These are phyloP conservation scores for Balakata baccata DNA, from an alignment of 345 rosid species.

Conservation along the genomic window DNA sequence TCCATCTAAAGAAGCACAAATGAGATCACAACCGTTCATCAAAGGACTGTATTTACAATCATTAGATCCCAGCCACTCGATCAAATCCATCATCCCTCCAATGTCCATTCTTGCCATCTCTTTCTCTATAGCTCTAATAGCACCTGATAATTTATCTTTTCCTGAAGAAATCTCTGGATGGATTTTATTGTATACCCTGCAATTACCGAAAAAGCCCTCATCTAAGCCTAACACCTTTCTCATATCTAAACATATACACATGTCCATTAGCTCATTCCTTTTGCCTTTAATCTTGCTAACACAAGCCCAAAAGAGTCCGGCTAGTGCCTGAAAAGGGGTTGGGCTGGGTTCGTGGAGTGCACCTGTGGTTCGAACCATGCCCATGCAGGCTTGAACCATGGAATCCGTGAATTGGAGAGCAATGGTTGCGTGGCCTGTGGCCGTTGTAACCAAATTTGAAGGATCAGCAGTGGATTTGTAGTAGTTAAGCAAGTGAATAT, in stretches of 20 bases:
- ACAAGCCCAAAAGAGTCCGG: slow-evolving; percentile 60
- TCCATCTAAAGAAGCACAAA: slow-evolving; percentile 46
- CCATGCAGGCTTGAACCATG: slow-evolving; percentile 42
- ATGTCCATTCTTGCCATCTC: slow-evolving; percentile 33
- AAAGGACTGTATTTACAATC: not conserved
- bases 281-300: slow-evolving; percentile 47
- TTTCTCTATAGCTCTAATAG: slow-evolving; percentile 36
- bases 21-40: slow-evolving; percentile 42
- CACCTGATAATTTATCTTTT: slow-evolving; percentile 23
- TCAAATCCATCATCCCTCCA: slow-evolving; percentile 49
- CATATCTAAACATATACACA: slow-evolving; percentile 54
- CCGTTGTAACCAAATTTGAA: slow-evolving; percentile 1
- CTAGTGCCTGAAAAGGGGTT: slow-evolving; percentile 47
- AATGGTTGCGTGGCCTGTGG: slow-evolving; percentile 30
- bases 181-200: slow-evolving; percentile 53
- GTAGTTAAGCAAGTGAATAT: slow-evolving; percentile 35
- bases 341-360: not conserved
- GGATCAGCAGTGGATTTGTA: slow-evolving; percentile 34
- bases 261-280: slow-evolving; percentile 33
- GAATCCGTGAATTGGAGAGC: slow-evolving; percentile 43
- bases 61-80: slow-evolving; percentile 49
- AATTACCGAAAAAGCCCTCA: slow-evolving; percentile 59
- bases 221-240: slow-evolving; percentile 49
- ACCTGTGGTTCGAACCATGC: slow-evolving; percentile 20
- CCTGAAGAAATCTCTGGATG: not conserved